Percentiles rank a stretch among this genome's conserved stretches.
Conservation (phyloP, 768 basidiomycete species). For the Tricholoma terreum region DNA sequence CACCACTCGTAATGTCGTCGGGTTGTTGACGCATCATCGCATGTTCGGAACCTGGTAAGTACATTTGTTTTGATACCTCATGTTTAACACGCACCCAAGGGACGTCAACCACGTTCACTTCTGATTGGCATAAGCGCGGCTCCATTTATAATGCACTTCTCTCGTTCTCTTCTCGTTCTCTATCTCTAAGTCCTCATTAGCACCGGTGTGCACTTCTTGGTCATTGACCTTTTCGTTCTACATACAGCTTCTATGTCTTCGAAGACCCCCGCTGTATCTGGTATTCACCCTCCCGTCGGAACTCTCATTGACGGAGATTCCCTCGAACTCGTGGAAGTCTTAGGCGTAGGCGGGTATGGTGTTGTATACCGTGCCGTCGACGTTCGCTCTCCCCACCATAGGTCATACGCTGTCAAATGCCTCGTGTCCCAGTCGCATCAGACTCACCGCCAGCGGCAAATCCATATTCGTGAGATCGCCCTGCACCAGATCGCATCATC, state of each 20-base stretch:
- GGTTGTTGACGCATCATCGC: slow-evolving; percentile 36
- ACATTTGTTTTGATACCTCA: slow-evolving; percentile 63
- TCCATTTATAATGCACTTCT: slow-evolving; percentile 18
- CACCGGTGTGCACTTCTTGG: slow-evolving; percentile 43
- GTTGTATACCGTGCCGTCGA: slow-evolving; percentile 91
- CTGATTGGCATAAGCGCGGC: slow-evolving; percentile 15
- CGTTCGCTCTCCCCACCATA: slow-evolving; percentile 44
- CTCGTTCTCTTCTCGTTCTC: slow-evolving; percentile 22
- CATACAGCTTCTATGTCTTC: slow-evolving; percentile 45
- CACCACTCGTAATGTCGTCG: slow-evolving; percentile 13
- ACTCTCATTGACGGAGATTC: slow-evolving; percentile 80
- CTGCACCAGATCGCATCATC: slow-evolving; percentile 73
- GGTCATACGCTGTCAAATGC: slow-evolving; percentile 90
- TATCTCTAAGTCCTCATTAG: slow-evolving; percentile 42
- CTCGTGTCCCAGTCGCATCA: slow-evolving; percentile 54
- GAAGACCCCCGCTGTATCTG: slow-evolving; percentile 63
- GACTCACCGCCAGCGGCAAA: slow-evolving; percentile 61
- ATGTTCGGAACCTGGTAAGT: slow-evolving; percentile 40
- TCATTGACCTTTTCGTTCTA: slow-evolving; percentile 21
- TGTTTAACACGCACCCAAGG: slow-evolving; percentile 67
- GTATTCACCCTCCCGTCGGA: slow-evolving; percentile 69
- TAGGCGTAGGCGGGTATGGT: slow-evolving; percentile 94
- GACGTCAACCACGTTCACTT: slow-evolving; percentile 40
- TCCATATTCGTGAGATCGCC: slow-evolving; percentile 88
- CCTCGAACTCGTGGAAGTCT: slow-evolving; percentile 80